Evolutionary conservation across 2,329 filamentous ascomycete genomes (phyloP), one percentile per base, ranked within the genome.

Genomic region (Aureobasidium sp.): DNA sequence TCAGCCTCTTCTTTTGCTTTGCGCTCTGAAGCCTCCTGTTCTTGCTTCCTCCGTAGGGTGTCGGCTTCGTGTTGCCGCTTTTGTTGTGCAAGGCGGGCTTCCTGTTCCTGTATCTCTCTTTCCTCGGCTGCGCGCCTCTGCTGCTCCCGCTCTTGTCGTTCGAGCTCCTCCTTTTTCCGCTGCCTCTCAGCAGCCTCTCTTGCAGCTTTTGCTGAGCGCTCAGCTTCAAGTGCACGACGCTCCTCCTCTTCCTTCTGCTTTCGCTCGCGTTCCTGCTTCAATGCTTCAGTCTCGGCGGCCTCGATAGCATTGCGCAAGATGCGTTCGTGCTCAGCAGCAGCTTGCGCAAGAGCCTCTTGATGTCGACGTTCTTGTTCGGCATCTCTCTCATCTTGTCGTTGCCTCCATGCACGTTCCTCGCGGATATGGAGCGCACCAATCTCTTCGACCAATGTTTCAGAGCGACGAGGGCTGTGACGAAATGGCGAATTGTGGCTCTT

Each of bases 281-380:
- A 66, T 23, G 76, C 70, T 63, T 83, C 73, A n/a, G 77, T 75
- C 44, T 81, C 74, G n/a, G 83, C 68, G 20, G 79, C 80, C 23
- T 79, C 76, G 68, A 84, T 79, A 3, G 84, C 84, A 55, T 80
- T 78, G 58, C 78, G 74, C 50, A 79, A 80, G 12, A 93, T 82
- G 32, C 83, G 80, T 41, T 88, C 83, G 71, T 91, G 89, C 69
- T 87, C 83, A 15, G 79, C 79, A 53, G 84, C 84, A 4, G 87
- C 87, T 51, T 82, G 82, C 50, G 82, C 83, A 17, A 93, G 80
- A 15, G 87, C 87, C 67, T 85, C 82, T 63, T 82, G 80, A 70
- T 90, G 87, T 61, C 78, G 79, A 55, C 82, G 77, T 69, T 87
- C 85, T 37, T 82, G 83, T 65, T 89, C 85, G 39, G 83, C 80